These are phyloP conservation scores for Penicillium ucsense DNA, from an alignment of 495 filamentous ascomycete genomes.

Conservation along the genomic window DNA sequence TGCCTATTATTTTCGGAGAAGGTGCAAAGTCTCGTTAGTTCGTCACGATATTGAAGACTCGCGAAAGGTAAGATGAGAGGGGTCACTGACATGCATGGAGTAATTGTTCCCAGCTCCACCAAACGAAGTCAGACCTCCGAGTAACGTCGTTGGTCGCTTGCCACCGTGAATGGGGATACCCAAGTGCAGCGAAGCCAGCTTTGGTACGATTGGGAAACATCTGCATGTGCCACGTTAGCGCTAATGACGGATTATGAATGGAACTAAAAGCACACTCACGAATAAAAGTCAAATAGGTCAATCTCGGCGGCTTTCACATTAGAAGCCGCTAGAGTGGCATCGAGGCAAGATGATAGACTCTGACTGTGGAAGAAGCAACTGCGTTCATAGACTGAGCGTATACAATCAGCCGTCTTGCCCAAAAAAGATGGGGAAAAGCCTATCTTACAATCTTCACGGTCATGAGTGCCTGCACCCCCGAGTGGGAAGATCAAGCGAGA, in stretches of 20 bases:
- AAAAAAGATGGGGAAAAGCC: constrained; percentile 2
- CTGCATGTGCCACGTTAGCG: background rate
- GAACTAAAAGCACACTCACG: constrained; percentile 4
- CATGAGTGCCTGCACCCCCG: constrained; percentile 42
- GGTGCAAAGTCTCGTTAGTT: too few species aligned
- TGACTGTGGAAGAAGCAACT: constrained; percentile 26
- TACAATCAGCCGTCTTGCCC: background rate
- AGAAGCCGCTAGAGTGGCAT: background rate
- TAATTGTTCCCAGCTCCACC: constrained; percentile 54
- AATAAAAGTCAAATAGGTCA: constrained; percentile 48
- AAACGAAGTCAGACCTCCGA: constrained; percentile 49
- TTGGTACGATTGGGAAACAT: constrained; percentile 51
- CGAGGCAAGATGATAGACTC: background rate
- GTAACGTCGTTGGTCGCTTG: constrained; percentile 39
- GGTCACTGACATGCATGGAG: constrained; percentile 41
- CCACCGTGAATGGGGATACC: constrained; percentile 29
- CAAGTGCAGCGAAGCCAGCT: constrained; percentile 45
- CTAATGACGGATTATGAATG: too few species aligned
- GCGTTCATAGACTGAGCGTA: constrained; percentile 42
- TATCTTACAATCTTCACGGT: constrained; percentile 32
- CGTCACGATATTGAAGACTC: too few species aligned
- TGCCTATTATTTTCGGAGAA: constrained; percentile 15
- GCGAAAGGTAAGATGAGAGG: background rate
- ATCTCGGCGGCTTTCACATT: constrained; percentile 27
- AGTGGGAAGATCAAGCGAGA: constrained; percentile 46